Base-by-base conservation (phyloP, 306 rosid species). In the Medicago arabica region DNA sequence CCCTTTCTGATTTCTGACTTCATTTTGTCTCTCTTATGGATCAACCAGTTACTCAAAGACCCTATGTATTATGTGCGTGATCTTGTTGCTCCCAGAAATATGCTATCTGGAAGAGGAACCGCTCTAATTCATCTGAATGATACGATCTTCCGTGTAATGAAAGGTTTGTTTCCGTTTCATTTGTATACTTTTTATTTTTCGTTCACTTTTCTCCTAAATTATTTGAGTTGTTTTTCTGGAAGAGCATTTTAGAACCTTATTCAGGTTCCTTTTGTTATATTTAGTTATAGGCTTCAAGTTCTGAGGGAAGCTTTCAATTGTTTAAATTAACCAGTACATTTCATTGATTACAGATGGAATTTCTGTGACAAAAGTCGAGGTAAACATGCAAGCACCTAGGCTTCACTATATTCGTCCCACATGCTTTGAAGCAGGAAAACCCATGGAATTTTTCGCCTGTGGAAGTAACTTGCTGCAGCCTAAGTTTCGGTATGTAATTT, bases 401-500 rank as follows among this genome's bases (percentile, higher is more conserved):
- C 97, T 96, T 84, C 98, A 96, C 86, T 89, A 89, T 72, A 78
- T 92, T 76, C 92, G 92, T 78, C 99, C 99, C 73, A 83, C 83
- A 49, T 89, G 78, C 87, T 96, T 96, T 70, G 99, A 96, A 85
- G 99, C 98, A 59, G 99, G 99, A 41, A 92, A 90, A 79, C 93
- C 99, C 46, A 85, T 96, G 97, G 97, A 96, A 74, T 88, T 96
- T 85, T 85, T 89, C 36, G 99, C 91, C 50, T 96, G 99, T 84
- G 99, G 98, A 70, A 89, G 96, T 82, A 88, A 92, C 86, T 83
- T 96, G 82, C 77, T 78, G 77, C 97, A 90, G 75, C 88, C 96
- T 31, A 96, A 96, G 80, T 84, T 92, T 88, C 91, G 92, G 99
- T 96, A 75, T 43, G 87, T 16, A 67, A 64, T 73, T 73, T 9